Conservation (phyloP, 1,139 yeast species). For the Sugiyamaella japonica region DNA sequence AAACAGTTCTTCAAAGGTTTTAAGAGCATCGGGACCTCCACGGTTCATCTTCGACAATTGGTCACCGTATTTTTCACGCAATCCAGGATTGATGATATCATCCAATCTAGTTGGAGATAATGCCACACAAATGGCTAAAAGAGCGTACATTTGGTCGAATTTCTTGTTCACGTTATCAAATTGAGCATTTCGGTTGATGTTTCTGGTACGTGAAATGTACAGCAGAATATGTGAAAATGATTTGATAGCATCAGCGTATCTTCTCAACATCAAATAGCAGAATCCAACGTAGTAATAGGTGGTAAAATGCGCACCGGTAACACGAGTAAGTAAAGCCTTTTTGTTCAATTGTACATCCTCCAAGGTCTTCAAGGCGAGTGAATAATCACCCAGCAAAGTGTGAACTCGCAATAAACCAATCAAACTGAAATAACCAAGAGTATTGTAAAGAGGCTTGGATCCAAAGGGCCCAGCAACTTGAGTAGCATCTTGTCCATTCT, state of each 20-base stretch:
- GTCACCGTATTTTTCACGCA: constrained; percentile 51
- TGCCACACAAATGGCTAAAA: constrained; percentile 49
- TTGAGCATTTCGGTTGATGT: constrained; percentile 47
- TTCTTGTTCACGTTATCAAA: constrained; percentile 50
- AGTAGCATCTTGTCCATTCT: constrained; percentile 39
- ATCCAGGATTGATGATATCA: constrained; percentile 45
- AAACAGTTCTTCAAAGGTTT: constrained; percentile 48
- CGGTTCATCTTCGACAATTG: constrained; percentile 46
- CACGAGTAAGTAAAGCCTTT: constrained; percentile 47
- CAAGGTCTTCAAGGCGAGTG: constrained; percentile 50
- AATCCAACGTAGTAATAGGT: constrained; percentile 53
- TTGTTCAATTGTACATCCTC: constrained; percentile 49
- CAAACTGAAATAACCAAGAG: constrained; percentile 50
- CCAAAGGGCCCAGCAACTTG: constrained; percentile 49
- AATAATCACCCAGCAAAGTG: constrained; percentile 50
- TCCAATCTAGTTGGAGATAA: constrained; percentile 50
- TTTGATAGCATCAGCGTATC: constrained; percentile 52
- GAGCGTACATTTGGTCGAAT: constrained; percentile 54
- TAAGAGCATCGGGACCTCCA: constrained; percentile 46
- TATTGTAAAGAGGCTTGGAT: constrained; percentile 45
- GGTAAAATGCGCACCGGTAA: constrained; percentile 51
- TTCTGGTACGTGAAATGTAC: constrained; percentile 49
- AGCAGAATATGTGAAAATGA: constrained; percentile 49
- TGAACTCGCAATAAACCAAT: constrained; percentile 52
- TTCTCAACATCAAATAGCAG: constrained; percentile 51